phyloP scores from a whole-genome alignment of 2,329 filamentous ascomycete genomes.

The Blastomyces gilchristii region DNA sequence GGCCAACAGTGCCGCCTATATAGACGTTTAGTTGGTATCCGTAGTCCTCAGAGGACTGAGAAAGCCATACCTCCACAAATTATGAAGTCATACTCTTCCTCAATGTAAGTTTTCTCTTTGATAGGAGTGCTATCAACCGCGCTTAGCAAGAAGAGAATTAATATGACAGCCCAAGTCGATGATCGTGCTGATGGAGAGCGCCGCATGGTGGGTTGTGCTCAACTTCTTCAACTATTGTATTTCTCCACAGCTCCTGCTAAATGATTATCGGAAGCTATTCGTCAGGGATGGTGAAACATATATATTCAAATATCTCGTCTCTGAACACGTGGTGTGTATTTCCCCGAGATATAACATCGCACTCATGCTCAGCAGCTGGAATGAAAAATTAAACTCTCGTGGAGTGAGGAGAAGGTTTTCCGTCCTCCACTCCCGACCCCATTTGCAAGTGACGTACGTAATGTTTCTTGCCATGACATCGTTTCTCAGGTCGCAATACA shows the following conservation, averaged over 20 bases:
- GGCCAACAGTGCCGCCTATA: slow-evolving; percentile 20
- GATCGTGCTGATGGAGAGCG: background rate
- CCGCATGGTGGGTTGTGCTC: background rate
- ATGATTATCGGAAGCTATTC: background rate
- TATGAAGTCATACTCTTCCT: slow-evolving; percentile 16
- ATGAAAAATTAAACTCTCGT: background rate
- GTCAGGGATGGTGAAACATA: background rate
- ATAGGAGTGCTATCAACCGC: background rate
- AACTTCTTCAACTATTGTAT: background rate
- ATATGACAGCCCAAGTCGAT: background rate
- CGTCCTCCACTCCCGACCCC: background rate
- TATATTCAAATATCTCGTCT: background rate
- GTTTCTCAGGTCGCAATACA: background rate
- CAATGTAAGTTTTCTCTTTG: background rate
- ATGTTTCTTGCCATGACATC: background rate
- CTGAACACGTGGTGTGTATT: background rate
- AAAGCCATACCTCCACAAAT: slow-evolving; percentile 15
- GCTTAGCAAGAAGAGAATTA: background rate
- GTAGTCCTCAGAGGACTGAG: background rate
- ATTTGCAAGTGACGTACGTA: background rate
- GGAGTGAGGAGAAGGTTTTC: background rate
- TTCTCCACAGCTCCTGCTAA: background rate
- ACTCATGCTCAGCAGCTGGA: background rate
- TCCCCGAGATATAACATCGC: background rate
- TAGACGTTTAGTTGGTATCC: background rate